Evolutionary conservation across 148 eudicot species (phyloP).

Genomic region (Rheum nobile): DNA sequence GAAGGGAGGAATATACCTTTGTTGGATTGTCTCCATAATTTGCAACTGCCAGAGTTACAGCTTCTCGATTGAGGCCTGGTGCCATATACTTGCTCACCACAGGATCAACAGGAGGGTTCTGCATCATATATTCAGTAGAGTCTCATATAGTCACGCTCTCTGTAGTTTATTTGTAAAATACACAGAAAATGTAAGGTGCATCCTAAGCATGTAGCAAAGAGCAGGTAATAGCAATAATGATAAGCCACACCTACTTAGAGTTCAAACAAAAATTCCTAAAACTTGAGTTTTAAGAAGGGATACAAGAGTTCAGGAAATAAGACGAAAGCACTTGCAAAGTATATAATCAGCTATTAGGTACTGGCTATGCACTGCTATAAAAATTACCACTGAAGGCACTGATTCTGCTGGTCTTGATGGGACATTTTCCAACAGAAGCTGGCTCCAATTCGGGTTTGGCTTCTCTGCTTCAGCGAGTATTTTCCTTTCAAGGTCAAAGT

Average conservation of each 20-base stretch:
- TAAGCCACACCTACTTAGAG: background rate
- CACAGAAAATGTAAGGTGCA: background rate
- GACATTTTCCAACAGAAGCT: slow-evolving; percentile 51
- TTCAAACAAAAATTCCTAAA: background rate
- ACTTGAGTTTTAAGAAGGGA: background rate
- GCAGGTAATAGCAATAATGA: background rate
- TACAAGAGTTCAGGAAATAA: background rate
- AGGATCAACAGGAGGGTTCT: slow-evolving; percentile 70
- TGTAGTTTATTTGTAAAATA: background rate
- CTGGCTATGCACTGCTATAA: background rate
- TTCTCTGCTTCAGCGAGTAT: slow-evolving; percentile 81
- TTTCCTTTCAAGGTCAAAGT: slow-evolving; percentile 77
- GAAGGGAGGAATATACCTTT: slow-evolving; percentile 32
- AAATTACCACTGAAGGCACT: slow-evolving; percentile 33
- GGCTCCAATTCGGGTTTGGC: slow-evolving; percentile 72
- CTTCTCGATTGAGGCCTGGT: slow-evolving; percentile 84
- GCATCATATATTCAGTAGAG: slow-evolving; percentile 5
- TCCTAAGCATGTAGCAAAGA: background rate
- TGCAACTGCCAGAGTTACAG: slow-evolving; percentile 78
- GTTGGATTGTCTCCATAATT: slow-evolving; percentile 84
- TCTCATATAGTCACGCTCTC: background rate
- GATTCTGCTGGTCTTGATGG: slow-evolving; percentile 54
- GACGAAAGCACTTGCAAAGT: background rate
- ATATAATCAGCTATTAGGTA: background rate
- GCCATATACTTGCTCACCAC: slow-evolving; percentile 68